Percentiles rank a stretch among this genome's conserved stretches.
Conservation (phyloP, 129 eudicot genomes). For the Deinandra increscens region DNA sequence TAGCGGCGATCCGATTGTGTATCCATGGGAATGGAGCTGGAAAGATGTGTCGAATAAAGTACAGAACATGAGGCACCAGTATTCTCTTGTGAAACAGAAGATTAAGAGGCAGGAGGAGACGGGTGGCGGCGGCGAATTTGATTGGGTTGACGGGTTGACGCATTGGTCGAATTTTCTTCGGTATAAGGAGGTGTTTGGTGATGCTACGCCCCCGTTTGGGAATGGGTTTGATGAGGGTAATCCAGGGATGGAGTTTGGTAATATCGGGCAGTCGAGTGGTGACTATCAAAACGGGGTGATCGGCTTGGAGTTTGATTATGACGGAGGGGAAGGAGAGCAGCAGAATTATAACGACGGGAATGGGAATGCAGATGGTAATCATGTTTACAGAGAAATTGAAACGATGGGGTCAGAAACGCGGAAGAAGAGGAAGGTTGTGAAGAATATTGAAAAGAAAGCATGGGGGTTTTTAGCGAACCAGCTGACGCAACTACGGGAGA, state of each 20-base stretch:
- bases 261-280: slow-evolving; percentile 53
- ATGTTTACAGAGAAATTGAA: slow-evolving; percentile 55
- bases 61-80: slow-evolving; percentile 97
- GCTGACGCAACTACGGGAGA: slow-evolving; percentile 57
- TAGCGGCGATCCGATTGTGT: slow-evolving; percentile 52
- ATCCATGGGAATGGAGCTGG: slow-evolving; percentile 99
- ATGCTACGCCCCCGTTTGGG: slow-evolving; percentile 46
- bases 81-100: slow-evolving; percentile 89
- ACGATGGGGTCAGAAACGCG: slow-evolving; percentile 59
- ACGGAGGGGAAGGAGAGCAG: slow-evolving; percentile 69
- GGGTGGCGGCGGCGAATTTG: slow-evolving; percentile 43
- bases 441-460: slow-evolving; percentile 60
- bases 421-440: slow-evolving; percentile 59
- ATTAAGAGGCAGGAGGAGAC: slow-evolving; percentile 50
- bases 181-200: slow-evolving; percentile 92
- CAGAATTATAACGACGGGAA: slow-evolving; percentile 41
- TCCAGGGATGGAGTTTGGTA: slow-evolving; percentile 48
- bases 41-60: slow-evolving; percentile 89
- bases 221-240: slow-evolving; percentile 51
- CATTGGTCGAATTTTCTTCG: slow-evolving; percentile 85
- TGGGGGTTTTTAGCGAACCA: slow-evolving; percentile 79
- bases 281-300: slow-evolving; percentile 71
- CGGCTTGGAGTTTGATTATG: slow-evolving; percentile 74
- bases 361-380: slow-evolving; percentile 26
- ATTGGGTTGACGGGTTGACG: slow-evolving; percentile 79